A percentile compares a stretch with the other conserved stretches of the same genome.
These are phyloP conservation scores for Colletotrichum tamarilloi DNA, from an alignment of 2,329 filamentous ascomycete species.

Conservation along the genomic window DNA sequence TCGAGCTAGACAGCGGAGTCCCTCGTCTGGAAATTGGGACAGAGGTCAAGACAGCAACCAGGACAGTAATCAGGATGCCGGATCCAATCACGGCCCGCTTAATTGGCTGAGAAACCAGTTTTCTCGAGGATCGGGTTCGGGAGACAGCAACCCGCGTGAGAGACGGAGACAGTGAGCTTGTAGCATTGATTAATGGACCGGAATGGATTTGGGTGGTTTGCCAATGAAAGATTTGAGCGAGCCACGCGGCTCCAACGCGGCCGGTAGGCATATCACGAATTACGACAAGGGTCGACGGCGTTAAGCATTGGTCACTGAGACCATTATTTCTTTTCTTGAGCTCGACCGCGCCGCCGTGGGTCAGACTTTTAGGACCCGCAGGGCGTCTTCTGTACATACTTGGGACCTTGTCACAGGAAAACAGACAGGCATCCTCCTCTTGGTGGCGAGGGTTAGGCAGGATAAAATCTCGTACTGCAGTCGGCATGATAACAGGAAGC, in stretches of 20 bases:
- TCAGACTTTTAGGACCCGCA: neutral
- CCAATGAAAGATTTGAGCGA: neutral
- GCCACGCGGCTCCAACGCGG: neutral
- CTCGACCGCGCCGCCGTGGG: neutral
- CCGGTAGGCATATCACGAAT: slow-evolving; percentile 23
- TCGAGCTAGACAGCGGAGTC: slow-evolving; percentile 51
- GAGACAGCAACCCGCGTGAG: slow-evolving; percentile 19
- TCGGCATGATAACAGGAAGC: neutral
- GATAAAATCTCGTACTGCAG: neutral
- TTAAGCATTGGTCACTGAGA: slow-evolving; percentile 24
- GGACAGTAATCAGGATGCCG: slow-evolving; percentile 43
- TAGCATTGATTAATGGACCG: neutral
- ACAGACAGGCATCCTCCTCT: neutral
- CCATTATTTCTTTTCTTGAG: neutral
- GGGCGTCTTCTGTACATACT: slow-evolving; percentile 24
- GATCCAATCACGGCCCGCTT: slow-evolving; percentile 51
- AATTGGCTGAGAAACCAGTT: slow-evolving; percentile 59
- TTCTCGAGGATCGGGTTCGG: slow-evolving; percentile 36
- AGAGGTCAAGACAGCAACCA: slow-evolving; percentile 44
- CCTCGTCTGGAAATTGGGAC: slow-evolving; percentile 47
- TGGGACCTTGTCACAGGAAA: neutral
- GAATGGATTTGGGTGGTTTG: too few species aligned
- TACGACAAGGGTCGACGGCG: slow-evolving; percentile 28
- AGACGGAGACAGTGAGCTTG: slow-evolving; percentile 1
- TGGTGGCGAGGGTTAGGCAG: neutral